These are phyloP conservation scores for Suillus plorans DNA, from an alignment of 768 basidiomycete genomes.

Conservation along the genomic window DNA sequence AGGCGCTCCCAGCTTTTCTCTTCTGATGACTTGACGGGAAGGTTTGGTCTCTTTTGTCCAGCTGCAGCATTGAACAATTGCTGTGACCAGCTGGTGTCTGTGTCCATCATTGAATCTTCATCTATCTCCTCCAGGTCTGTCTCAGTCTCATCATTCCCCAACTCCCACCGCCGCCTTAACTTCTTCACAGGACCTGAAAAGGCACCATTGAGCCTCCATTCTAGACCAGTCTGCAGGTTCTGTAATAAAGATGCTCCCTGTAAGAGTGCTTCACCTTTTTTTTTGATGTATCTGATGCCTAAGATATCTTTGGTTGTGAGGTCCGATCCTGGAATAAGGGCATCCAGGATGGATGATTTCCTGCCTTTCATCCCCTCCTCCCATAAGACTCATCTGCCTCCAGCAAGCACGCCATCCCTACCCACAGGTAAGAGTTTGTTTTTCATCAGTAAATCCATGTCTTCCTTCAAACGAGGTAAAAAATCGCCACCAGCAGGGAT, in stretches of 20 bases:
- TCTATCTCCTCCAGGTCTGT: background rate
- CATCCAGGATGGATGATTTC: background rate
- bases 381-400: background rate
- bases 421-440: background rate
- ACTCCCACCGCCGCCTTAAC: background rate
- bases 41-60: too few species aligned
- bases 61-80: too few species aligned
- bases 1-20: background rate
- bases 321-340: background rate
- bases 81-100: background rate
- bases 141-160: background rate
- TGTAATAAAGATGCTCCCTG: background rate
- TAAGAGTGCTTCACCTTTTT: background rate
- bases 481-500: background rate
- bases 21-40: background rate
- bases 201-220: background rate
- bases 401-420: background rate
- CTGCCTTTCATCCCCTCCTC: background rate
- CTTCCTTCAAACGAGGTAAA: background rate
- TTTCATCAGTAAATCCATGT: background rate
- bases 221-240: background rate
- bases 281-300: background rate
- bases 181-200: background rate
- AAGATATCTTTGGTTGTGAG: background rate
- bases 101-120: background rate